Percentiles rank a stretch among this genome's conserved stretches.
These are phyloP conservation scores for Ascochyta rabiei DNA, from an alignment of 2,329 filamentous ascomycete genomes.

Conservation along the genomic window DNA sequence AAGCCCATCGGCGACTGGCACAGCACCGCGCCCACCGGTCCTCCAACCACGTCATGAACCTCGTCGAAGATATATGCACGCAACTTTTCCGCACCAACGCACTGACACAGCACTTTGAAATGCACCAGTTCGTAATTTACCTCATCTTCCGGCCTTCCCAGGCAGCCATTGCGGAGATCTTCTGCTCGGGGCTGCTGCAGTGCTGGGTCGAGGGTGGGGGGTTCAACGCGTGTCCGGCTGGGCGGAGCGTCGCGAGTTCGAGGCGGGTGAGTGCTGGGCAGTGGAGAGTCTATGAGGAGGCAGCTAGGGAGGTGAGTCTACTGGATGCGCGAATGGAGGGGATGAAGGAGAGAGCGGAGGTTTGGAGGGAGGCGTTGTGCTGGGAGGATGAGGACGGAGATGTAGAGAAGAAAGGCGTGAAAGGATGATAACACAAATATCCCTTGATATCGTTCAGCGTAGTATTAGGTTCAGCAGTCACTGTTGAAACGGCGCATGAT, in stretches of 20 bases:
- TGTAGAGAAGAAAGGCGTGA: not conserved
- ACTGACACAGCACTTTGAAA: slow-evolving; percentile 25
- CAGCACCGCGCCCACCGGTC: slow-evolving; percentile 32
- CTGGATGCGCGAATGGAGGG: slow-evolving; percentile 19
- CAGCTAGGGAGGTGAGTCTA: slow-evolving; percentile 13
- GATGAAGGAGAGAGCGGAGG: slow-evolving; percentile 21
- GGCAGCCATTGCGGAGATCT: slow-evolving; percentile 38
- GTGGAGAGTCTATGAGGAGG: slow-evolving; percentile 26
- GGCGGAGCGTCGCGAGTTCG: slow-evolving; percentile 30
- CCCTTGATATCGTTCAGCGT: no score
- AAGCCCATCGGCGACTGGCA: slow-evolving; percentile 24
- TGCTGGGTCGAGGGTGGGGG: slow-evolving; percentile 39
- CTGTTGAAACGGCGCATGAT: not conserved
- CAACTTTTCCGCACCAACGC: slow-evolving; percentile 11
- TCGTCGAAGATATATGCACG: slow-evolving; percentile 35
- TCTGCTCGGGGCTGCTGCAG: slow-evolving; percentile 35
- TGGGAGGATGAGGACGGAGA: slow-evolving; percentile 16
- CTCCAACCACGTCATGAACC: slow-evolving; percentile 41
- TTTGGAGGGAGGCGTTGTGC: slow-evolving; percentile 29
- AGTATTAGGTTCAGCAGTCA: not conserved
- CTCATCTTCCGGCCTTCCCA: slow-evolving; percentile 33
- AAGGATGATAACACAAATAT: not conserved
- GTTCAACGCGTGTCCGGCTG: slow-evolving; percentile 38
- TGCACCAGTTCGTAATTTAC: slow-evolving; percentile 39
- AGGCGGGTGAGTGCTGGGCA: slow-evolving; percentile 12